Evolutionary conservation across 768 basidiomycete genomes (phyloP), one percentile per base, ranked within the genome.

Genomic region (Cystoderma amianthinum): DNA sequence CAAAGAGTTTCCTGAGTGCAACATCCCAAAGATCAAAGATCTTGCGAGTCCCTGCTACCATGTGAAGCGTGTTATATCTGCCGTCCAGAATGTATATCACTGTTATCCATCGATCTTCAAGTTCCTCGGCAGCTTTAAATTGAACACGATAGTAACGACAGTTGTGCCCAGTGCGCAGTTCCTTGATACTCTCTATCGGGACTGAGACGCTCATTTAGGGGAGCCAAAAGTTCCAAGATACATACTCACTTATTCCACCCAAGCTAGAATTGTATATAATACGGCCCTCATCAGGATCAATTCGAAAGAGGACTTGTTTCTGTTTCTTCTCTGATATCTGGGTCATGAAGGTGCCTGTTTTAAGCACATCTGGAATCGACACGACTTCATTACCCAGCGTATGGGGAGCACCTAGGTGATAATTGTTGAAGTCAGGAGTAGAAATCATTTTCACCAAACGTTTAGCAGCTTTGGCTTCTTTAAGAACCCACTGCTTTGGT

Each of bases 161-260:
- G 22, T 88, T 80, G 3, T 72, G 54, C 11, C 83, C 86, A 0
- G 80, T 71, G 12, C 93, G 82, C 21, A 96, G 74, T 55, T 95
- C 93, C 41, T 88, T 85, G 59, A 96, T 87, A 49, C 76, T 73
- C 56, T 89, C 89, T 52, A 96, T 82, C 1, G 84, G 78, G 34
- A 95, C 93, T 94, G 17, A 16, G 12, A 36, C 7, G 17, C 28
- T 30, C 15, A 15, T 30, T 15, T 30, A 30, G n/a, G n/a, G n/a
- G n/a, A n/a, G n/a, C 28, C 9, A 30, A 30, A 9, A 15, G 15
- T 9, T 30, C 15, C 10, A 30, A 30, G 9, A 9, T 30, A 30
- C 9, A 9, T 9, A 36, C 34, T 9, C 17, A 36, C 34, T 17
- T n/a, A 36, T 36, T 7, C 18, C 18, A 19, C 34, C n/a, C 16